Conservation (phyloP, 176 grass and related monocot species). For the Carex myosuroides region DNA sequence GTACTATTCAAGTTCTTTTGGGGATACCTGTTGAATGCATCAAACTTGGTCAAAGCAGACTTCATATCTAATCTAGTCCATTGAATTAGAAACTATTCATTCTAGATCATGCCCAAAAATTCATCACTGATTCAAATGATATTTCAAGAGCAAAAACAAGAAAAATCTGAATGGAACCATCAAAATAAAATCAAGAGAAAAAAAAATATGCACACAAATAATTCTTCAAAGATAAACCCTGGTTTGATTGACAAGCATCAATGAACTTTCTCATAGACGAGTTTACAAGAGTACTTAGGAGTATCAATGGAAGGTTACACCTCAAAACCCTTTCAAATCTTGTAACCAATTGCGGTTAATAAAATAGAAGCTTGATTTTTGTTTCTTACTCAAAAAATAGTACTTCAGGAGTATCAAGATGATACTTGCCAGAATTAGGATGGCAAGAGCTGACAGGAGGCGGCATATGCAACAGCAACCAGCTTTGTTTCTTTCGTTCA, state of each 20-base stretch:
- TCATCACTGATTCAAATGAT: background rate
- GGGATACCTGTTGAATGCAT: slow-evolving; percentile 37
- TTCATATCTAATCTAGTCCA: background rate
- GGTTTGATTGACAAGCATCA: background rate
- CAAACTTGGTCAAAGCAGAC: background rate
- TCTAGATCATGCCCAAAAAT: background rate
- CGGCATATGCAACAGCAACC: slow-evolving; percentile 6
- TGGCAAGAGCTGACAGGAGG: slow-evolving; percentile 33
- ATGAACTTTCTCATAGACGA: background rate
- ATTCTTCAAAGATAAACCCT: background rate
- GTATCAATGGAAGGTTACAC: no score
- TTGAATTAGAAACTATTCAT: background rate
- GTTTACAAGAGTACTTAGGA: no score
- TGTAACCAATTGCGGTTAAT: no score
- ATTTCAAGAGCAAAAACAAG: background rate
- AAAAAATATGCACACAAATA: background rate
- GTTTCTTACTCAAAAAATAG: background rate
- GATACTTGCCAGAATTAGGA: slow-evolving; percentile 51
- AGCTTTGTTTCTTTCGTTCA: slow-evolving; percentile 31
- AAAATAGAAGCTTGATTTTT: no score
- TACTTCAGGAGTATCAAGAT: slow-evolving; percentile 69
- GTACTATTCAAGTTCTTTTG: slow-evolving; percentile 22
- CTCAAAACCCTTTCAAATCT: no score
- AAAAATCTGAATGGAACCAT: background rate
- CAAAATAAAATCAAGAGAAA: background rate